Percentiles rank a stretch among this genome's conserved stretches.
Evolutionary conservation across 2,329 filamentous ascomycete genomes (phyloP).

Genomic region (Colletotrichum lupini): DNA sequence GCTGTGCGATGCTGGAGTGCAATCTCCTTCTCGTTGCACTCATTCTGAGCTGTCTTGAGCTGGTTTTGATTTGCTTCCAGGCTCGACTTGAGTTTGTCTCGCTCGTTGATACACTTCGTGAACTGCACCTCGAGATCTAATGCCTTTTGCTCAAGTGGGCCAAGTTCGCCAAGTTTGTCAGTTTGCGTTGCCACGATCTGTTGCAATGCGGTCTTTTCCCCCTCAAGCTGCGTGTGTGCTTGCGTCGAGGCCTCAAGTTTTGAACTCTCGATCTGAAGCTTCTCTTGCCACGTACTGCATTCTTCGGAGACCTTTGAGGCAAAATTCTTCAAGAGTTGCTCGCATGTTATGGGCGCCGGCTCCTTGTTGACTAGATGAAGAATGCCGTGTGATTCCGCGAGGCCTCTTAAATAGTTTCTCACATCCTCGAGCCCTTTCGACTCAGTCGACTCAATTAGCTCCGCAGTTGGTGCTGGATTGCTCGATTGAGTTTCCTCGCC

Average conservation of each 20-base stretch:
- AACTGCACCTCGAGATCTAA: neutral
- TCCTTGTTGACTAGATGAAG: neutral
- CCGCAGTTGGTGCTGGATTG: no score
- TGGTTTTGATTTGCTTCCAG: neutral
- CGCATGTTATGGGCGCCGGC: neutral
- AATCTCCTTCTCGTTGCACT: conserved; percentile 1
- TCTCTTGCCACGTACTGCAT: neutral
- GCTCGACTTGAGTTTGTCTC: neutral
- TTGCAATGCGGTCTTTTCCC: neutral
- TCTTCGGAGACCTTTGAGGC: neutral
- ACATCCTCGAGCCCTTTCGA: neutral
- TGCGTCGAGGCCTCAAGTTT: neutral
- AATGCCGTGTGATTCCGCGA: neutral
- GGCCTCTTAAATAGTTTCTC: neutral
- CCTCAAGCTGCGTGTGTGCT: neutral
- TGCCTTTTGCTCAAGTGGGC: neutral
- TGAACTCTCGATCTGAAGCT: neutral
- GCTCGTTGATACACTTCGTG: neutral
- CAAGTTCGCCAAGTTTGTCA: neutral
- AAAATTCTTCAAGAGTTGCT: neutral
- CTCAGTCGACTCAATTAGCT: neutral
- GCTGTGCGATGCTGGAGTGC: neutral
- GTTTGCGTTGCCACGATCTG: neutral
- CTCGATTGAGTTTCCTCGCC: no score
- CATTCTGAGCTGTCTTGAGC: neutral